Evolutionary conservation across 2,329 filamentous ascomycete genomes (phyloP).

Genomic region (Metarhizium robertsii): DNA sequence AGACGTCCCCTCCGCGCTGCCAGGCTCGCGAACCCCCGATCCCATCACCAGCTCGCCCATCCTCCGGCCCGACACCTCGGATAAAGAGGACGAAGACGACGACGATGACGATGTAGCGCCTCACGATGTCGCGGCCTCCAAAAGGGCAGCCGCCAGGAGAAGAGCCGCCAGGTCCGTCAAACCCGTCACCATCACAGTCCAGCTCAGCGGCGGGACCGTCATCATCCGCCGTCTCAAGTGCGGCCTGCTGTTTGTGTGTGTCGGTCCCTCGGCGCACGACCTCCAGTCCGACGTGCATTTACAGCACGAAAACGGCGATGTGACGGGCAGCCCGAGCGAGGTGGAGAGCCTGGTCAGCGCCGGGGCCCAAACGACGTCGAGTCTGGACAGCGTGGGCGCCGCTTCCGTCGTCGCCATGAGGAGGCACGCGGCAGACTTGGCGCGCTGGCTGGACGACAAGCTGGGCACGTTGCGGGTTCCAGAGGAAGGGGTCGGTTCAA

Average conservation of each 20-base stretch:
- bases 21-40: slow-evolving; percentile 22
- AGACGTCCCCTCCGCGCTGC: slow-evolving; percentile 32
- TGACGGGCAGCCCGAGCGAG: slow-evolving; percentile 30
- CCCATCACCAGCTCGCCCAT: slow-evolving; percentile 15
- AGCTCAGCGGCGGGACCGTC: slow-evolving; percentile 49
- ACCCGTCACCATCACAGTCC: slow-evolving; percentile 43
- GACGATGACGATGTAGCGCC: slow-evolving; percentile 9
- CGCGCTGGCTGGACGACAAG: slow-evolving; percentile 50
- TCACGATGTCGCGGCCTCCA: slow-evolving; percentile 1
- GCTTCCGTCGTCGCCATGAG: slow-evolving; percentile 42
- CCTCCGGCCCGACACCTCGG: slow-evolving; percentile 15
- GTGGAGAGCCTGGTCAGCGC: slow-evolving; percentile 37
- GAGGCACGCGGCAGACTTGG: slow-evolving; percentile 49
- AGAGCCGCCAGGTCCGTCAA: slow-evolving; percentile 16
- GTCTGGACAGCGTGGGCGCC: slow-evolving; percentile 27
- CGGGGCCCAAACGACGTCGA: slow-evolving; percentile 34
- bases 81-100: slow-evolving; percentile 9
- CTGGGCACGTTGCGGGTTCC: slow-evolving; percentile 44
- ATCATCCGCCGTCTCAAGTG: slow-evolving; percentile 49
- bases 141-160: not conserved
- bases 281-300: slow-evolving; percentile 12
- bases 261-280: slow-evolving; percentile 34
- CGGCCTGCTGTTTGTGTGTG: slow-evolving; percentile 52
- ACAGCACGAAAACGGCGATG: slow-evolving; percentile 20
- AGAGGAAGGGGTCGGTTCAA: slow-evolving; percentile 36